These are phyloP conservation scores for Chytridium lagenaria DNA, from an alignment of 371 early-diverging fungal genomes.

Conservation along the genomic window DNA sequence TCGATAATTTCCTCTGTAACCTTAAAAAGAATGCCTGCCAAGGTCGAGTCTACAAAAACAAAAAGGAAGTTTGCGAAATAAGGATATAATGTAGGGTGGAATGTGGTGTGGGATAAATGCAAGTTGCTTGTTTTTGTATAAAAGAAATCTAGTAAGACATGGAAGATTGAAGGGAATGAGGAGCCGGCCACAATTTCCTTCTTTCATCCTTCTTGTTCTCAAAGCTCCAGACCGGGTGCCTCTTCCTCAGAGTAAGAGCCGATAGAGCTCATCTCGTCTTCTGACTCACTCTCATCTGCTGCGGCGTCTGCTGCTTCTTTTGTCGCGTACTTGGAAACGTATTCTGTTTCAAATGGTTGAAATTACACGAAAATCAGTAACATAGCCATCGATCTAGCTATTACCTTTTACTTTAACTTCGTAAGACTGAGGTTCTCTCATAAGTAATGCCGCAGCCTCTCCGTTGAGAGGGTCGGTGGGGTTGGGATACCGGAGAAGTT, in stretches of 20 bases:
- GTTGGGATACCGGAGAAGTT: slow-evolving; percentile 97
- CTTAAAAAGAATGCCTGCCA: too few relatives aligned
- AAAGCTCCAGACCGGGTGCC: slow-evolving; percentile 76
- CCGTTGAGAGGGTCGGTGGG: slow-evolving; percentile 99
- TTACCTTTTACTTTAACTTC: slow-evolving; percentile 93
- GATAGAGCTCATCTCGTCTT: slow-evolving; percentile 80
- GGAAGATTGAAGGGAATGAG: neutral
- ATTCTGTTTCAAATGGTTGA: slow-evolving; percentile 61
- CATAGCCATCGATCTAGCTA: neutral
- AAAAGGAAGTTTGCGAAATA: too few relatives aligned
- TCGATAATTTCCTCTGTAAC: too few relatives aligned
- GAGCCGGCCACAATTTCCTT: neutral
- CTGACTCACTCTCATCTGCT: slow-evolving; percentile 76
- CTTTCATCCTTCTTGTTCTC: too few relatives aligned
- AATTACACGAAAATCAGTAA: neutral
- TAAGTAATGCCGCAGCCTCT: slow-evolving; percentile 97
- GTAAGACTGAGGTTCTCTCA: slow-evolving; percentile 92
- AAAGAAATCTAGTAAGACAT: too few relatives aligned
- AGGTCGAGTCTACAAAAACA: too few relatives aligned
- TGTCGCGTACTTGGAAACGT: slow-evolving; percentile 84
- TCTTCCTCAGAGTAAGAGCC: slow-evolving; percentile 81
- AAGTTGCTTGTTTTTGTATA: too few relatives aligned
- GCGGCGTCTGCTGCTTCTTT: slow-evolving; percentile 87
- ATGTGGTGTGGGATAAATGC: neutral
- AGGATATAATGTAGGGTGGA: neutral